Conservation (phyloP, 2,329 filamentous ascomycete genomes). For the Simplicillium sp. region DNA sequence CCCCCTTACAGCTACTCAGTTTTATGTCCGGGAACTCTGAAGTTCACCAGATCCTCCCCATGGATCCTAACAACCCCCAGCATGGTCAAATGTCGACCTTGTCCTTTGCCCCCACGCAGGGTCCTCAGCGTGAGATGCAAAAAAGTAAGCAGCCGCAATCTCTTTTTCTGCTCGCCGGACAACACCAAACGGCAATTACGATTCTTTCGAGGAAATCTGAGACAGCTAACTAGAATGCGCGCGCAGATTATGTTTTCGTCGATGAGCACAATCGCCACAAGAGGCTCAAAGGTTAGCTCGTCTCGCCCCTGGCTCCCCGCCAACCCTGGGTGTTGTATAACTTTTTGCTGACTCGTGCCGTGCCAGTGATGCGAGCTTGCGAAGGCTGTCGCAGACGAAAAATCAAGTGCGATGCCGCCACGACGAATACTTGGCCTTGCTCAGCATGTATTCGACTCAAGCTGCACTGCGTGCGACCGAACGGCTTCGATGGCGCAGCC, state of each 20-base stretch:
- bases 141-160: constrained; percentile 2
- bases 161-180: background rate
- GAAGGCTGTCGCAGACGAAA: constrained; percentile 91
- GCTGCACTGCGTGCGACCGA: constrained; percentile 84
- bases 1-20: too few species aligned
- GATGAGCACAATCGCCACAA: constrained; percentile 98
- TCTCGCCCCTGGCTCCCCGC: background rate
- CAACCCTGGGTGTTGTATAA: background rate
- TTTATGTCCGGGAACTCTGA: constrained; percentile 55
- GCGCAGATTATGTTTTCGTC: constrained; percentile 91
- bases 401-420: constrained; percentile 96
- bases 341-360: constrained; percentile 6
- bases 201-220: too few species aligned
- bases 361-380: constrained; percentile 86
- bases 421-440: constrained; percentile 95
- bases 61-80: constrained; percentile 40
- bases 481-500: constrained; percentile 51
- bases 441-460: constrained; percentile 88
- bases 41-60: constrained; percentile 39
- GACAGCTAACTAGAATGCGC: background rate
- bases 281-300: constrained; percentile 70
- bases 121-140: constrained; percentile 38
- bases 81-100: constrained; percentile 65
- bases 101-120: constrained; percentile 52
- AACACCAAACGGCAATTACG: too few species aligned